Evolutionary conservation across 192 early-diverging fungal species (phyloP).

Genomic region (Mortierella alpina): DNA sequence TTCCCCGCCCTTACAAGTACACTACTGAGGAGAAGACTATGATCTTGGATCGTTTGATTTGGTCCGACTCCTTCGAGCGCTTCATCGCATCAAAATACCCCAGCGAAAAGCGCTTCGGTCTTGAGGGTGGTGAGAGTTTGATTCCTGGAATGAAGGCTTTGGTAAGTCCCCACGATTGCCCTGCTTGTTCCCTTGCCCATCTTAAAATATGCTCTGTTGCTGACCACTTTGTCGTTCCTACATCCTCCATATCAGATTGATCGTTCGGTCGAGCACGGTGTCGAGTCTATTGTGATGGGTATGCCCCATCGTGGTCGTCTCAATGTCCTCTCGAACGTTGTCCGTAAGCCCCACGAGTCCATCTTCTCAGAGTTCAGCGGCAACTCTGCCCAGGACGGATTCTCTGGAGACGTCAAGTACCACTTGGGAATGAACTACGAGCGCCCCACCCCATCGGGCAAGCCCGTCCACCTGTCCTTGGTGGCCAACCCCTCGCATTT

Average conservation of each 20-base stretch:
- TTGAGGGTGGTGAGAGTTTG: constrained; percentile 96
- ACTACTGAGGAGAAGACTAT: constrained; percentile 88
- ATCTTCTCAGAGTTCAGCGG: constrained; percentile 99
- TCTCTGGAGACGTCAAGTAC: constrained; percentile 96
- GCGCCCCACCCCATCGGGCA: constrained; percentile 95
- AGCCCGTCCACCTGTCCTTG: constrained; percentile 96
- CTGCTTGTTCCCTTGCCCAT: neutral
- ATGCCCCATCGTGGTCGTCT: constrained; percentile 99
- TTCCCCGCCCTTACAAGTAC: constrained; percentile 90
- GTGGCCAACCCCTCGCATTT: constrained; percentile 99
- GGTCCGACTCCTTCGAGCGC: constrained; percentile 96
- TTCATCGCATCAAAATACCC: constrained; percentile 98
- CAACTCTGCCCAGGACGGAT: constrained; percentile 87
- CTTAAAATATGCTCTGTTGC: neutral
- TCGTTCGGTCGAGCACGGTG: constrained; percentile 92
- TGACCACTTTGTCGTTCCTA: neutral
- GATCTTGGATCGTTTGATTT: constrained; percentile 96
- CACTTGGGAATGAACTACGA: constrained; percentile 96
- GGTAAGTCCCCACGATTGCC: constrained; percentile 58
- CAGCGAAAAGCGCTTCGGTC: constrained; percentile 96
- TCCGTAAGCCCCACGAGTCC: constrained; percentile 97
- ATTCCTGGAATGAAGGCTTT: constrained; percentile 99
- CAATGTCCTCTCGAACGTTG: constrained; percentile 99
- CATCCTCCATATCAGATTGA: constrained; percentile 75
- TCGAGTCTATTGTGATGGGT: constrained; percentile 96